These are phyloP conservation scores for Phytophthora sp. DNA, from an alignment of 352 stramenopile genomes.

Conservation along the genomic window DNA sequence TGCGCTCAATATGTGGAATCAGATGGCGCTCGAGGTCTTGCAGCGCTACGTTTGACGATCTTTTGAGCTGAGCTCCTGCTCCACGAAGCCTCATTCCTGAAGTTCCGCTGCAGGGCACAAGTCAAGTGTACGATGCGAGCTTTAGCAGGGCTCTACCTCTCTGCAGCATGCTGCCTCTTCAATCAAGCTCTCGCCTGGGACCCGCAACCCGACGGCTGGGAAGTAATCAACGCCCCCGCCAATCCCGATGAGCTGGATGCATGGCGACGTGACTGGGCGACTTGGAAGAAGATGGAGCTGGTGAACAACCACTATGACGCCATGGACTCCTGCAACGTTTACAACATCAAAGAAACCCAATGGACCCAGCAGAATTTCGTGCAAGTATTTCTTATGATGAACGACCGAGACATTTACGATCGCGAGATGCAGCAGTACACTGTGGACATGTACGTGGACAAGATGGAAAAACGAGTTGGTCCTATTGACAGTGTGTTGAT, in stretches of 20 bases:
- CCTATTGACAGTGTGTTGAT: constrained; percentile 82
- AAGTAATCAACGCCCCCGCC: constrained; percentile 74
- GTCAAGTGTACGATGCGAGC: constrained; percentile 20
- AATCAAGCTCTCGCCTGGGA: constrained; percentile 55
- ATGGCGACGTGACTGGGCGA: constrained; percentile 65
- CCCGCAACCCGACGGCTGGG: constrained; percentile 76
- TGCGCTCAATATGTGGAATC: constrained; percentile 12
- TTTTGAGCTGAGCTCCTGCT: constrained; percentile 1
- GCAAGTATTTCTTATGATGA: constrained; percentile 78
- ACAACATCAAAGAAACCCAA: constrained; percentile 63
- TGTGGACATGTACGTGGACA: constrained; percentile 69
- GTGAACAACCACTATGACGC: constrained; percentile 66
- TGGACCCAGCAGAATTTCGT: constrained; percentile 86
- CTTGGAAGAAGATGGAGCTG: constrained; percentile 81
- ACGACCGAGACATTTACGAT: constrained; percentile 80
- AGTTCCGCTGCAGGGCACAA: constrained; percentile 11
- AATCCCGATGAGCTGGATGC: constrained; percentile 35
- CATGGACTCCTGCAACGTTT: constrained; percentile 62
- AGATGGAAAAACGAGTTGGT: constrained; percentile 60
- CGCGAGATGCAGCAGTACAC: constrained; percentile 65
- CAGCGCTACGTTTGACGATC: constrained; percentile 26
- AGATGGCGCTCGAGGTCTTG: constrained; percentile 8
- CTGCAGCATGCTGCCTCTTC: constrained; percentile 6
- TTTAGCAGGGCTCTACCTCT: constrained; percentile 2
- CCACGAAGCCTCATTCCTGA: constrained; percentile 18